Conservation (phyloP, 352 stramenopile genomes). For the Pythium sukuiense region DNA sequence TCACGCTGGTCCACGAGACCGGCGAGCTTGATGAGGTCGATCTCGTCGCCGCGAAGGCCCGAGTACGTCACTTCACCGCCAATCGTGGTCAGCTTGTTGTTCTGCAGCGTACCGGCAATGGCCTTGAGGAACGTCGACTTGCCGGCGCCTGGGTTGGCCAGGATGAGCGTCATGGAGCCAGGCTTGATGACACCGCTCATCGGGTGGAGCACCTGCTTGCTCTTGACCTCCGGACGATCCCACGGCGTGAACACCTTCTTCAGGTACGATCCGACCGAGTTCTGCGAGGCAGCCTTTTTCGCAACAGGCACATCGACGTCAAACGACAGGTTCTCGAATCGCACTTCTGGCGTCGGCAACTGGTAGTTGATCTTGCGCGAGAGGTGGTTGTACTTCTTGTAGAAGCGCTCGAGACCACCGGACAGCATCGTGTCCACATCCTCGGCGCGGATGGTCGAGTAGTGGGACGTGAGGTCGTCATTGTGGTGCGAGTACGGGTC, state of each 20-base stretch:
- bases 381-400: slow-evolving; percentile 81
- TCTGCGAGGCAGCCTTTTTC: slow-evolving; percentile 37
- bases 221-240: slow-evolving; percentile 37
- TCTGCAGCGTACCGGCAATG: slow-evolving; percentile 56
- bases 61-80: slow-evolving; percentile 67
- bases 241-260: slow-evolving; percentile 50
- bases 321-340: slow-evolving; percentile 79
- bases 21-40: slow-evolving; percentile 65
- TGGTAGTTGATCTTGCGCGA: slow-evolving; percentile 68
- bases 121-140: slow-evolving; percentile 84
- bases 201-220: slow-evolving; percentile 56
- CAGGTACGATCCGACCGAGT: slow-evolving; percentile 59
- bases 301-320: slow-evolving; percentile 49
- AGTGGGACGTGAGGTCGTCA: slow-evolving; percentile 47
- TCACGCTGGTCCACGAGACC: slow-evolving; percentile 75
- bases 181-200: slow-evolving; percentile 59
- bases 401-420: slow-evolving; percentile 72
- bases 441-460: slow-evolving; percentile 61
- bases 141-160: slow-evolving; percentile 68
- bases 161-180: slow-evolving; percentile 53
- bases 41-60: slow-evolving; percentile 48
- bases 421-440: slow-evolving; percentile 72
- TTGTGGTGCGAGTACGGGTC: slow-evolving; percentile 63
- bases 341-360: slow-evolving; percentile 63
- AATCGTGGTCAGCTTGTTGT: slow-evolving; percentile 44